A percentile compares a stretch with the other conserved stretches of the same genome.
These are phyloP conservation scores for Leccinum pellstonianum DNA, from an alignment of 768 basidiomycete species.

Conservation along the genomic window DNA sequence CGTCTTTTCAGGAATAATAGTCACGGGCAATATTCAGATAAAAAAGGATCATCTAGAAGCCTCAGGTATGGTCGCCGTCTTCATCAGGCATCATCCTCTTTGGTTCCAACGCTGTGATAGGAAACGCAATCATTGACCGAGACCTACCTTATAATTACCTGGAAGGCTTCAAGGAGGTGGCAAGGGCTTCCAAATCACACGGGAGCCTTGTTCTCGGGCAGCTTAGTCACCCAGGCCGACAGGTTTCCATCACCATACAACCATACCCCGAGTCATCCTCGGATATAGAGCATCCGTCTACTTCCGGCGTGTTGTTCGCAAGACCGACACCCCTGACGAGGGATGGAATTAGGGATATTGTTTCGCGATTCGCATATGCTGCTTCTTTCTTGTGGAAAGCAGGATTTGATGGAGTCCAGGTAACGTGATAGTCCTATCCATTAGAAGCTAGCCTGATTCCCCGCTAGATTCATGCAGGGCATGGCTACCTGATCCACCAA, in stretches of 20 bases:
- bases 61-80: constrained; percentile 22
- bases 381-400: constrained; percentile 54
- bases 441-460: neutral
- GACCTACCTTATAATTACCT: constrained; percentile 28
- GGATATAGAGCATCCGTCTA: constrained; percentile 35
- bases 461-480: constrained; percentile 41
- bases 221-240: constrained; percentile 35
- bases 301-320: constrained; percentile 33
- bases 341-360: constrained; percentile 50
- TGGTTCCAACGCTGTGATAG: constrained; percentile 12
- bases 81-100: neutral
- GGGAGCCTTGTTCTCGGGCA: constrained; percentile 34
- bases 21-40: constrained; percentile 36
- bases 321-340: constrained; percentile 39
- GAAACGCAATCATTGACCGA: constrained; percentile 33
- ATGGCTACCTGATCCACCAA: constrained; percentile 47
- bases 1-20: constrained; percentile 27
- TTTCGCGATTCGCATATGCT: constrained; percentile 49
- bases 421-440: constrained; percentile 9
- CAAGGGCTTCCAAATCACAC: constrained; percentile 31
- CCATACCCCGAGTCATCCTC: constrained; percentile 36
- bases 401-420: constrained; percentile 69
- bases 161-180: constrained; percentile 20
- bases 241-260: constrained; percentile 35
- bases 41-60: constrained; percentile 36